phyloP scores from a whole-genome alignment of 148 eudicot genomes.

The Rhododendron ferrugineum region DNA sequence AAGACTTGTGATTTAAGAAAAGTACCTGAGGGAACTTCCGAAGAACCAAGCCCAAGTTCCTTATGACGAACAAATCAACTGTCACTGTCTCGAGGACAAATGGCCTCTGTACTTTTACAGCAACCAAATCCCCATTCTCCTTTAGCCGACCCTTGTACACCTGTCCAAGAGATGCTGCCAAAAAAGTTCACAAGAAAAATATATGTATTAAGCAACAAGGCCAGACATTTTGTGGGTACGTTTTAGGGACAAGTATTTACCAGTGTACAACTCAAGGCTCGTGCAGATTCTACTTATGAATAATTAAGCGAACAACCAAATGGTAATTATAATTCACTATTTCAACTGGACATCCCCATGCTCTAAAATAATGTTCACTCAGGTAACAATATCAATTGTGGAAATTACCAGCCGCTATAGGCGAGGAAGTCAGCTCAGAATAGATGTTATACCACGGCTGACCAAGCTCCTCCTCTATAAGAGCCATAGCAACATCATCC shows the following conservation, averaged over 20 bases:
- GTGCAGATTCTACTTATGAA: neutral
- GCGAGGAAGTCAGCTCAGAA: constrained; percentile 90
- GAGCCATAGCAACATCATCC: constrained; percentile 96
- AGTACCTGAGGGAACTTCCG: constrained; percentile 94
- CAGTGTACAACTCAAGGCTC: neutral
- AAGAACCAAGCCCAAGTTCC: constrained; percentile 84
- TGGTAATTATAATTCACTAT: neutral
- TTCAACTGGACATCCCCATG: neutral
- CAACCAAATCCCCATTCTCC: constrained; percentile 95
- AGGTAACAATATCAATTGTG: neutral
- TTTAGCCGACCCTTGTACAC: constrained; percentile 94
- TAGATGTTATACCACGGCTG: constrained; percentile 85
- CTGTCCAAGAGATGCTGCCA: constrained; percentile 96
- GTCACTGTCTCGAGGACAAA: constrained; percentile 98
- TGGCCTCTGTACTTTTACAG: constrained; percentile 99
- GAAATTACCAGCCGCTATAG: constrained; percentile 91
- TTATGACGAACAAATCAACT: constrained; percentile 73
- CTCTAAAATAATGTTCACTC: constrained; percentile 2
- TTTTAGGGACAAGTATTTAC: neutral
- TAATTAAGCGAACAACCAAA: neutral
- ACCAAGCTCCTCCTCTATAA: constrained; percentile 93
- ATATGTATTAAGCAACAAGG: neutral
- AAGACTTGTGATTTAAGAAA: constrained; percentile 4
- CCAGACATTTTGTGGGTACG: neutral
- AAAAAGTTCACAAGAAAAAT: constrained; percentile 16